Conservation (phyloP, 345 rosid genomes). For the Leavenworthia alabamica region DNA sequence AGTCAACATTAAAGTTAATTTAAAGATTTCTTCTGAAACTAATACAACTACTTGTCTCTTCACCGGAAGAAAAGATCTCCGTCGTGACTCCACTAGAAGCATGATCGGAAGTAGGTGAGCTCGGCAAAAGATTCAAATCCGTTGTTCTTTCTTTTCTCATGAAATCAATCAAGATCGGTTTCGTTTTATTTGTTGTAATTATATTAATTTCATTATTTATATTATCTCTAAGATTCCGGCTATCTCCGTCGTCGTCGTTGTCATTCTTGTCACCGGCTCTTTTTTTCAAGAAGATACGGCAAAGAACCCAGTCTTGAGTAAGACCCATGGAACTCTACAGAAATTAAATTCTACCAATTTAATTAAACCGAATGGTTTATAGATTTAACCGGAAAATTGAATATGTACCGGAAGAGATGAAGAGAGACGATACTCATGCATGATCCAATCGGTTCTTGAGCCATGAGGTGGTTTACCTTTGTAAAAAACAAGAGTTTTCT, state of each 20-base stretch:
- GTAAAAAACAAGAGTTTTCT: slow-evolving; percentile 94
- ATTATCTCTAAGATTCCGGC: slow-evolving; percentile 28
- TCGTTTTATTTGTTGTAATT: slow-evolving; percentile 12
- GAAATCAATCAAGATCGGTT: slow-evolving; percentile 68
- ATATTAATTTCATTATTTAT: slow-evolving; percentile 12
- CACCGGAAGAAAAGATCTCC: slow-evolving; percentile 50
- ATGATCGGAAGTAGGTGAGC: slow-evolving; percentile 46
- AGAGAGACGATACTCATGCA: slow-evolving; percentile 90
- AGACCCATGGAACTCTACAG: slow-evolving; percentile 40
- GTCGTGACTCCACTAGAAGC: slow-evolving; percentile 82
- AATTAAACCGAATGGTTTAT: neutral
- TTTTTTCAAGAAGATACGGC: slow-evolving; percentile 90
- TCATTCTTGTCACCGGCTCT: slow-evolving; percentile 46
- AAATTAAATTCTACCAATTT: neutral
- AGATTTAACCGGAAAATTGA: neutral
- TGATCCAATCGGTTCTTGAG: slow-evolving; percentile 85
- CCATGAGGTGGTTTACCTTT: slow-evolving; percentile 90
- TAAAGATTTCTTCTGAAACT: slow-evolving; percentile 62
- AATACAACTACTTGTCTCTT: slow-evolving; percentile 74
- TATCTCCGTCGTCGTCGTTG: slow-evolving; percentile 34
- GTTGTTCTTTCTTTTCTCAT: slow-evolving; percentile 45
- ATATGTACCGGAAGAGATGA: slow-evolving; percentile 27
- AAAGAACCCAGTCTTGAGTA: slow-evolving; percentile 78
- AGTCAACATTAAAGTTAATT: slow-evolving; percentile 29
- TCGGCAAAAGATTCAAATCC: slow-evolving; percentile 57